Evolutionary conservation across 2,329 filamentous ascomycete genomes (phyloP).

Genomic region (Xylariomycetidae sp.): DNA sequence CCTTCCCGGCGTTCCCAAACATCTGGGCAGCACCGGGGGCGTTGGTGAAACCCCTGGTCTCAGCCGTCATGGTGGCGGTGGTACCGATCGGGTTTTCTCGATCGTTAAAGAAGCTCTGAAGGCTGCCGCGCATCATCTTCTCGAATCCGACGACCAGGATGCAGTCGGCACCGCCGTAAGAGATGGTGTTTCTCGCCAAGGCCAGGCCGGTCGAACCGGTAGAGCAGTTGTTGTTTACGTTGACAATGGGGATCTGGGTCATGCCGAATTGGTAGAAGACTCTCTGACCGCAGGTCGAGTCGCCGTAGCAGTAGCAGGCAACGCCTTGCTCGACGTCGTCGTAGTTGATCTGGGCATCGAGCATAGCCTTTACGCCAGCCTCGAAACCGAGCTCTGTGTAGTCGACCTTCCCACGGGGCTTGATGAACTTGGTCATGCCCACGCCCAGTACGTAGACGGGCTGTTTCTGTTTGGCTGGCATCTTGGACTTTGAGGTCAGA

Average conservation of each 20-base stretch:
- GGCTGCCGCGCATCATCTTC: conserved; percentile 93
- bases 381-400: conserved; percentile 94
- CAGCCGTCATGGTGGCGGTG: conserved; percentile 71
- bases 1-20: conserved; percentile 89
- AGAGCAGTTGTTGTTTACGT: conserved; percentile 98
- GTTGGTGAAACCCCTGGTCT: conserved; percentile 75
- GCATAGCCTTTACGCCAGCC: conserved; percentile 81
- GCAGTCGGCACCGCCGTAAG: conserved; percentile 77
- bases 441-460: conserved; percentile 87
- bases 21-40: conserved; percentile 85
- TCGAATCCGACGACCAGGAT: conserved; percentile 92
- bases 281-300: conserved; percentile 89
- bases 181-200: conserved; percentile 76
- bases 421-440: conserved; percentile 99
- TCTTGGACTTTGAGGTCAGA: conserved; percentile 28
- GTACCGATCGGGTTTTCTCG: conserved; percentile 74
- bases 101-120: conserved; percentile 82
- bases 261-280: conserved; percentile 99
- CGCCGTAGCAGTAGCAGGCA: conserved; percentile 97
- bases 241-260: conserved; percentile 93
- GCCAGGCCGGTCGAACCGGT: conserved; percentile 89
- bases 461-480: conserved; percentile 47
- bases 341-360: conserved; percentile 86
- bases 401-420: conserved; percentile 88
- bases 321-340: conserved; percentile 93